A percentile compares a stretch with the other conserved stretches of the same genome.
Evolutionary conservation across 441 rosid genomes (phyloP).

Genomic region (Cnidoscolus chayamansa): DNA sequence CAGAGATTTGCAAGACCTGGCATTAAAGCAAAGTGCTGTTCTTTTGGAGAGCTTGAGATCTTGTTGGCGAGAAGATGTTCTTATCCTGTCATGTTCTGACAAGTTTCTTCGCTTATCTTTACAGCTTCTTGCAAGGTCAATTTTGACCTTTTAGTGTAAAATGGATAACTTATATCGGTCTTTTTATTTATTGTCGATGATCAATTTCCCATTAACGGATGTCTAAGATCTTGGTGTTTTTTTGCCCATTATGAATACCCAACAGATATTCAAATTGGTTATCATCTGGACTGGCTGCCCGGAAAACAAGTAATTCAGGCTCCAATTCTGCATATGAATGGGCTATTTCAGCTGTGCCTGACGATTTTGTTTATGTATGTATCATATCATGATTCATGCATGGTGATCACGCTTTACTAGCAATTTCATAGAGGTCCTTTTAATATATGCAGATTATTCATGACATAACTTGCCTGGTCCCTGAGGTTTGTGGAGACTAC

Average conservation of each 20-base stretch:
- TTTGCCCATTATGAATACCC: conserved; percentile 15
- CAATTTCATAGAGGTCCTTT: conserved; percentile 31
- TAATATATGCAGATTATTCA: conserved; percentile 72
- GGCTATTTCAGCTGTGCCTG: conserved; percentile 73
- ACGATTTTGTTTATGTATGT: conserved; percentile 87
- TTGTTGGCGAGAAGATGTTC: conserved; percentile 95
- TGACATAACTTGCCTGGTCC: conserved; percentile 59
- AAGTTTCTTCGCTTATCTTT: conserved; percentile 93
- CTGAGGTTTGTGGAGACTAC: conserved; percentile 67
- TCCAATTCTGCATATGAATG: conserved; percentile 76
- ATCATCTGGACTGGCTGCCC: conserved; percentile 69
- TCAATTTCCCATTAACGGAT: neutral
- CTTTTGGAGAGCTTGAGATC: conserved; percentile 78
- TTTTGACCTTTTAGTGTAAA: conserved; percentile 12
- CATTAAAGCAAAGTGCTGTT: conserved; percentile 68
- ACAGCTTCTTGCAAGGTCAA: conserved; percentile 89
- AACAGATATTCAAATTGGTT: conserved; percentile 82
- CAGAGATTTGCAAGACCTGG: conserved; percentile 38
- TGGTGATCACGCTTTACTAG: conserved; percentile 14
- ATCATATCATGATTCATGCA: conserved; percentile 23
- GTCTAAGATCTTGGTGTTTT: neutral
- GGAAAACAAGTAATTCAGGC: conserved; percentile 47
- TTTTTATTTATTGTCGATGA: conserved; percentile 3
- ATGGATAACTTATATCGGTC: conserved; percentile 3
- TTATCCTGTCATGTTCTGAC: conserved; percentile 81